Conservation (phyloP, 1,139 yeast species). For the Suhomyces wounanorum region DNA sequence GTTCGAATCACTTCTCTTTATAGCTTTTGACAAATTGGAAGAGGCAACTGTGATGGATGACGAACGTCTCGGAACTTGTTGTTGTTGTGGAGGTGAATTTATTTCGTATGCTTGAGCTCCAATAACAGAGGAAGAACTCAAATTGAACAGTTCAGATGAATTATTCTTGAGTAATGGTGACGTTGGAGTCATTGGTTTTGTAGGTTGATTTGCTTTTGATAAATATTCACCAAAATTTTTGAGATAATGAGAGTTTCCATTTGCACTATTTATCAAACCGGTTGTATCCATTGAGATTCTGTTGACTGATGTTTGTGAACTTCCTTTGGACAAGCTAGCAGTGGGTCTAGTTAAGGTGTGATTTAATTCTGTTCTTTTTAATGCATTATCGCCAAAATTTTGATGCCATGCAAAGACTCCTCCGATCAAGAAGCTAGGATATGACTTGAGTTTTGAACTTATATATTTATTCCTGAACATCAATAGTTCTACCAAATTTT, state of each 20-base stretch:
- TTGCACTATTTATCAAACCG: background rate
- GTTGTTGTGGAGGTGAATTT: constrained; percentile 14
- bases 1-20: background rate
- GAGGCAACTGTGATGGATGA: constrained; percentile 1
- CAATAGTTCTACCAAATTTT: constrained; percentile 55
- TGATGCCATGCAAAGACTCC: constrained; percentile 45
- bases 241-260: constrained; percentile 30
- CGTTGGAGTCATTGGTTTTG: constrained; percentile 15
- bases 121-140: background rate
- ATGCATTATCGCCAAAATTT: constrained; percentile 32
- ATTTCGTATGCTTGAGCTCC: constrained; percentile 6
- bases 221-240: constrained; percentile 44
- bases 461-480: constrained; percentile 39
- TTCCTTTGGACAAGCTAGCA: constrained; percentile 25
- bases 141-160: constrained; percentile 5
- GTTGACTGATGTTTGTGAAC: constrained; percentile 11
- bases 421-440: constrained; percentile 43
- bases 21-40: constrained; percentile 3
- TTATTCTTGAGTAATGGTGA: constrained; percentile 22
- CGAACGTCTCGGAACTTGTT: constrained; percentile 15
- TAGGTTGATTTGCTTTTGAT: constrained; percentile 31
- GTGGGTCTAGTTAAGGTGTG: constrained; percentile 25
- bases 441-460: constrained; percentile 35
- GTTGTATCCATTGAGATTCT: background rate
- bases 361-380: constrained; percentile 22